Evolutionary conservation across 2,329 filamentous ascomycete genomes (phyloP).

Genomic region (Xylaria hypoxylon): DNA sequence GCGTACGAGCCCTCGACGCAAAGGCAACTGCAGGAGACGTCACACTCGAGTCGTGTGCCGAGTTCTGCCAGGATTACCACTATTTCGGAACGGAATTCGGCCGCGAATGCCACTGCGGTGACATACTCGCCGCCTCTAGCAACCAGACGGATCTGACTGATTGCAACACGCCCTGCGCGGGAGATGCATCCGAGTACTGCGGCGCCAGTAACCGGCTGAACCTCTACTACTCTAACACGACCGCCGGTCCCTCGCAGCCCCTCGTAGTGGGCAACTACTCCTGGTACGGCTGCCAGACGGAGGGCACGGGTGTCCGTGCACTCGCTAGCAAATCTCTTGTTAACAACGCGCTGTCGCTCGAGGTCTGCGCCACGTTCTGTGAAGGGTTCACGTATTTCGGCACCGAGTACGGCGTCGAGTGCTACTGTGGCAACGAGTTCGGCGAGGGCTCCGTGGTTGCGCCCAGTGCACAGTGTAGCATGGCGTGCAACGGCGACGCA

Average conservation of each 20-base stretch:
- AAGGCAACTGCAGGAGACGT: slow-evolving; percentile 43
- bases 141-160: slow-evolving; percentile 38
- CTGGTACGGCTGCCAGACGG: slow-evolving; percentile 40
- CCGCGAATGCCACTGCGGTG: slow-evolving; percentile 55
- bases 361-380: slow-evolving; percentile 50
- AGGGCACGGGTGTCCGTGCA: slow-evolving; percentile 30
- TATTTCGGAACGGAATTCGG: slow-evolving; percentile 39
- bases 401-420: slow-evolving; percentile 48
- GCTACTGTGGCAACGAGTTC: slow-evolving; percentile 50
- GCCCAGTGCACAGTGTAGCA: slow-evolving; percentile 44
- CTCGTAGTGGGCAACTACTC: slow-evolving; percentile 39
- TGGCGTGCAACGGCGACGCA: slow-evolving; percentile 49
- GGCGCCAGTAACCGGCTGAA: slow-evolving; percentile 44
- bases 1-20: slow-evolving; percentile 52
- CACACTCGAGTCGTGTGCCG: slow-evolving; percentile 55
- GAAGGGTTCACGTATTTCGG: slow-evolving; percentile 56
- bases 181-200: slow-evolving; percentile 44
- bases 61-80: slow-evolving; percentile 46
- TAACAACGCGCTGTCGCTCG: slow-evolving; percentile 52
- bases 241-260: slow-evolving; percentile 38
- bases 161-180: slow-evolving; percentile 44
- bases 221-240: slow-evolving; percentile 43
- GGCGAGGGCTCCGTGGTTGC: slow-evolving; percentile 32
- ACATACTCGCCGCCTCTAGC: slow-evolving; percentile 38
- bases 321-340: slow-evolving; percentile 38